These are phyloP conservation scores for Cystobasidiopsis lactophilus DNA, from an alignment of 768 basidiomycete species.

Conservation along the genomic window DNA sequence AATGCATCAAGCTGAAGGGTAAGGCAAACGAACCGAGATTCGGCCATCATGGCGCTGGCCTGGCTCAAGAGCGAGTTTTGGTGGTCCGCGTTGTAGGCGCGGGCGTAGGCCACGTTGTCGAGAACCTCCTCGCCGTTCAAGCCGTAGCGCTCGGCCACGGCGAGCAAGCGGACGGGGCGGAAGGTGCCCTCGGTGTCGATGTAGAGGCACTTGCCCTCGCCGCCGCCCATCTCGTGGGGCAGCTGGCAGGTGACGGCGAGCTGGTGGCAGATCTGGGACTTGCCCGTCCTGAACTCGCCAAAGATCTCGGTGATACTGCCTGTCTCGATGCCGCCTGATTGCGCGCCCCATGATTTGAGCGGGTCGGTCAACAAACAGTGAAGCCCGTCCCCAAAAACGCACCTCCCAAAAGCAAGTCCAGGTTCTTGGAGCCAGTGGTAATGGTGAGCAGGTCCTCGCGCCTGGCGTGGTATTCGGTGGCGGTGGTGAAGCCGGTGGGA, in stretches of 20 bases:
- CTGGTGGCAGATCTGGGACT: slow-evolving; percentile 94
- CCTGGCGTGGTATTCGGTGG: slow-evolving; percentile 87
- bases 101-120: slow-evolving; percentile 93
- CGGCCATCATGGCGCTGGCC: slow-evolving; percentile 96
- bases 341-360: not conserved
- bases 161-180: slow-evolving; percentile 79
- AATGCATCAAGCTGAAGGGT: not conserved
- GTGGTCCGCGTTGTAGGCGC: slow-evolving; percentile 97
- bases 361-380: not conserved
- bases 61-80: slow-evolving; percentile 70
- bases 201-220: slow-evolving; percentile 95
- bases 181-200: slow-evolving; percentile 99
- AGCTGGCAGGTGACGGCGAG: slow-evolving; percentile 94
- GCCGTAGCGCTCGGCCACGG: slow-evolving; percentile 89
- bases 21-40: slow-evolving; percentile 68
- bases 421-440: slow-evolving; percentile 84
- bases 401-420: slow-evolving; percentile 91
- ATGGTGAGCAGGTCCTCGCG: slow-evolving; percentile 88
- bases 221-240: slow-evolving; percentile 91
- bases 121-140: slow-evolving; percentile 92
- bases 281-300: slow-evolving; percentile 95
- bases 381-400: slow-evolving; percentile 9
- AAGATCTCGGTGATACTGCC: slow-evolving; percentile 95
- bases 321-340: slow-evolving; percentile 81
- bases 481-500: slow-evolving; percentile 91